Percentiles rank a stretch among this genome's conserved stretches.
phyloP scores from a whole-genome alignment of 306 rosid species.

The Dalbergia cochinchinensis region DNA sequence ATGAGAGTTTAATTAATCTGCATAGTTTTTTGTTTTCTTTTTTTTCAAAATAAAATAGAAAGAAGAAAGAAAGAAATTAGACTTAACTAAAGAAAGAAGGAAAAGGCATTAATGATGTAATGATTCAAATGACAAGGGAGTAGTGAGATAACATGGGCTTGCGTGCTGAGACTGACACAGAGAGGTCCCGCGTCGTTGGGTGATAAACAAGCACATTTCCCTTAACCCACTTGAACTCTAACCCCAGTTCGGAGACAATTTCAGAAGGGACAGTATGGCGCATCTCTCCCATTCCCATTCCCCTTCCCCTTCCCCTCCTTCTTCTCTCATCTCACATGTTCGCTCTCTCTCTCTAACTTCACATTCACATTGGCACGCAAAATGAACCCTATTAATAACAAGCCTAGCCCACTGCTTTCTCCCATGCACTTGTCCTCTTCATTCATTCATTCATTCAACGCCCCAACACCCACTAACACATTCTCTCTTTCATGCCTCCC shows the following conservation, averaged over 20 bases:
- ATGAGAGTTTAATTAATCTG: no score
- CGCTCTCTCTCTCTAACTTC: constrained; percentile 20
- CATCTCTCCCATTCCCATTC: constrained; percentile 41
- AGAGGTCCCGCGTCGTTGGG: constrained; percentile 75
- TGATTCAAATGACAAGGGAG: constrained; percentile 59
- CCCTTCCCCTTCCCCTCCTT: neutral
- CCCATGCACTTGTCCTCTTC: constrained; percentile 77
- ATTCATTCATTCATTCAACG: constrained; percentile 45
- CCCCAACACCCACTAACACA: constrained; percentile 6
- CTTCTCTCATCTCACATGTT: no score
- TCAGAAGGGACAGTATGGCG: constrained; percentile 66
- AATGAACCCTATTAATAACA: constrained; percentile 66
- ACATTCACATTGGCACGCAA: neutral
- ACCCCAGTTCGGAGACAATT: constrained; percentile 68
- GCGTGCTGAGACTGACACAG: constrained; percentile 74
- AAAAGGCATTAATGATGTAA: neutral
- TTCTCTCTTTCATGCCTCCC: constrained; percentile 22
- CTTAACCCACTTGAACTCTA: constrained; percentile 65
- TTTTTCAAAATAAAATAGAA: neutral
- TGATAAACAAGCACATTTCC: constrained; percentile 59
- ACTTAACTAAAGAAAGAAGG: no score
- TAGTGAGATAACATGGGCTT: constrained; percentile 79
- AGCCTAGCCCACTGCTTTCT: constrained; percentile 70
- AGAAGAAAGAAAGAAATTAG: no score
- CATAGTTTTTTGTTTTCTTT: no score